These are phyloP conservation scores for Zoysia pacifica DNA, from an alignment of 176 grass and related monocot species.

Conservation along the genomic window DNA sequence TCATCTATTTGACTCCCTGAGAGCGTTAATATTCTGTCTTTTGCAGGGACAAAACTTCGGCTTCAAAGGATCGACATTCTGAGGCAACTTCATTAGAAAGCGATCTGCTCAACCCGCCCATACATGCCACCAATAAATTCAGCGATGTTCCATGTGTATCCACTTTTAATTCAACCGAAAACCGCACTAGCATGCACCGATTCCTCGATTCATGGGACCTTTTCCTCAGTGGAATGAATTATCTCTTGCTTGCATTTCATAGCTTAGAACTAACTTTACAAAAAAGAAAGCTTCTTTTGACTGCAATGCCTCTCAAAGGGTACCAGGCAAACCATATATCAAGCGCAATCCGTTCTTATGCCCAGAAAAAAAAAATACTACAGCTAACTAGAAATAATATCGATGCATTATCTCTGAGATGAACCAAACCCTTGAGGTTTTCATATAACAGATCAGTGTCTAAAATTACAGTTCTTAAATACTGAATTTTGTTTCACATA, in stretches of 20 bases:
- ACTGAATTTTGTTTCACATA: slow-evolving; percentile 4
- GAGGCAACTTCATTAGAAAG: not conserved
- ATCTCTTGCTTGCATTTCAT: not conserved
- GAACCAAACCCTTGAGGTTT: not conserved
- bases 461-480: slow-evolving; percentile 43
- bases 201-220: not conserved
- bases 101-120: not conserved
- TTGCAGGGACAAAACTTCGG: slow-evolving; percentile 48
- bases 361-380: not conserved
- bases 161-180: not conserved
- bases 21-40: not conserved
- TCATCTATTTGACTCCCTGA: not conserved
- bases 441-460: slow-evolving; percentile 32
- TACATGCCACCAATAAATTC: slow-evolving; percentile 18
- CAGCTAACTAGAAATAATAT: slow-evolving; percentile 7
- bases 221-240: not conserved
- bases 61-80: slow-evolving; percentile 60
- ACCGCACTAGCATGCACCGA: not conserved
- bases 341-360: not conserved
- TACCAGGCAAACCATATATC: not conserved
- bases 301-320: not conserved
- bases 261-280: not conserved
- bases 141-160: not conserved
- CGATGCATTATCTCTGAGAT: not conserved
- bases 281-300: not conserved